Evolutionary conservation across 768 basidiomycete species (phyloP), one percentile per base, ranked within the genome.

Genomic region (Lactifluus echinatus): DNA sequence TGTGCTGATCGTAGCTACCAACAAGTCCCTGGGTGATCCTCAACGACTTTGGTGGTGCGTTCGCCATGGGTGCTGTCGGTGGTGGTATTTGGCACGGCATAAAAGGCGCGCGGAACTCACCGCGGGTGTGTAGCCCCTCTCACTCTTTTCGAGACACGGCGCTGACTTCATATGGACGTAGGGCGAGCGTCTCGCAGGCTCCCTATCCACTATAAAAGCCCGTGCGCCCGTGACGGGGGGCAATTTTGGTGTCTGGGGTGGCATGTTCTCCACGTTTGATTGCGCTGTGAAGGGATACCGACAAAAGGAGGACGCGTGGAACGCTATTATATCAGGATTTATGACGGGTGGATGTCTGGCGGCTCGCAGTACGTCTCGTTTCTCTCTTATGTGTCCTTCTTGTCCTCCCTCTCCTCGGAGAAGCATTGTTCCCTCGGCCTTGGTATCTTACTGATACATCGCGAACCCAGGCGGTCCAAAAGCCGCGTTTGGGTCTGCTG

Each of bases 11-110:
- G 64, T 51, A 1, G 33, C 40, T 21, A 37, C 26, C n/a, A n/a
- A n/a, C n/a, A n/a, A 97, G 95, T 74, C 95, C 95, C 66, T 97
- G 93, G 92, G 94, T 97, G 51, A 89, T 97, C 69, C 85, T 97
- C 66, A 96, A 91, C 77, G 95, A 98, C 76, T 95, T 94, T 72
- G 94, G 95, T 59, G 94, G 93, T 60, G 93, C 94, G 12, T 95
- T 96, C 72, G 83, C 94, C 17, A 97, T 97, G 94, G 94, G 94
- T 70, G 92, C 93, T 34, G 85, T 98, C 54, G 95, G 95, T 66
- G 95, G 95, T 67, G 93, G 89, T 63, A 92, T 97, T 68, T 98
- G 95, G 95, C 93, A 97, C 73, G 92, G 93, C 55, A 93, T 97
- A 65, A 98, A 98, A 74, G 95, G 95, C 58, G 93, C 93, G 7